Percentiles rank a stretch among this genome's conserved stretches.
Evolutionary conservation across 2,329 filamentous ascomycete genomes (phyloP).

Genomic region (Neopestalotiopsis rosae): DNA sequence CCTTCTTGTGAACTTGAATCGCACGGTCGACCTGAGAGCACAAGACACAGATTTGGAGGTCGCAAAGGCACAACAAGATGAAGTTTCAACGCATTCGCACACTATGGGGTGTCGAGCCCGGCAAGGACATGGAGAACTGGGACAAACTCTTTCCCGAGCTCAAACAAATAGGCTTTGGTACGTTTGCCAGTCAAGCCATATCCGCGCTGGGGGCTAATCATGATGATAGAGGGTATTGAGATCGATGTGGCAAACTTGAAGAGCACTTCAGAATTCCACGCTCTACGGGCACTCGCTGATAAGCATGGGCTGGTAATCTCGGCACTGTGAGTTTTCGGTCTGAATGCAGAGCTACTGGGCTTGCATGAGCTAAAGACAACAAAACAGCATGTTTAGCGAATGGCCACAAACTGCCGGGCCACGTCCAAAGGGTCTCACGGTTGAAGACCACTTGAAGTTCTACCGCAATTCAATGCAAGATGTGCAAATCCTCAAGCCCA

Average conservation of each 20-base stretch:
- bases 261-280: background rate
- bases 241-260: background rate
- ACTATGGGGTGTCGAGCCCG: constrained; percentile 12
- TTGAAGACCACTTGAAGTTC: constrained; percentile 20
- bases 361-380: no score
- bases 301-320: background rate
- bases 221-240: constrained; percentile 9
- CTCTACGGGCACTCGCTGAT: background rate
- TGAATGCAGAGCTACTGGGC: no score
- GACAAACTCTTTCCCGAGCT: constrained; percentile 12
- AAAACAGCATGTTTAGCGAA: constrained; percentile 21
- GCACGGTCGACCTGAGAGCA: no score
- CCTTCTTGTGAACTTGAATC: no score
- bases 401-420: constrained; percentile 21
- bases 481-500: constrained; percentile 19
- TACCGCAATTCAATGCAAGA: constrained; percentile 21
- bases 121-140: constrained; percentile 7
- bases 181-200: background rate
- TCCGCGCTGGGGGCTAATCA: background rate
- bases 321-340: background rate
- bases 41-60: background rate
- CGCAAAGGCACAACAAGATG: background rate
- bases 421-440: constrained; percentile 15
- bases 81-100: constrained; percentile 6
- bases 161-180: constrained; percentile 10